Evolutionary conservation across 192 early-diverging fungal genomes (phyloP).

Genomic region (Kickxella alabastrina): DNA sequence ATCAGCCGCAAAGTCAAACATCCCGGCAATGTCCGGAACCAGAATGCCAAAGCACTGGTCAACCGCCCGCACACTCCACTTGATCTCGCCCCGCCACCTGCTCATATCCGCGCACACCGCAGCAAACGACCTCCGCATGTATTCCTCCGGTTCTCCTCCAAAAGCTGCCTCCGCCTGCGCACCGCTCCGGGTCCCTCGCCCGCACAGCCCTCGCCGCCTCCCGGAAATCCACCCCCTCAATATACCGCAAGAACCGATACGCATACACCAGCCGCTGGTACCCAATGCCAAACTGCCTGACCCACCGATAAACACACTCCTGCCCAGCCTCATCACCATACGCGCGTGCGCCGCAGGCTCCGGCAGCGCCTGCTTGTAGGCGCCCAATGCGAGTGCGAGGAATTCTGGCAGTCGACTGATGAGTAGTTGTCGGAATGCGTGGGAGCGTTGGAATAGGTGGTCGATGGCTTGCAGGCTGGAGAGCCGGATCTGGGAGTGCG

Average conservation of each 20-base stretch:
- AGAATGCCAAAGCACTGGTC: slow-evolving; percentile 38
- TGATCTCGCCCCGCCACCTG: slow-evolving; percentile 3
- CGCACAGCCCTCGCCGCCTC: slow-evolving; percentile 7
- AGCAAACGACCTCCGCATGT: slow-evolving; percentile 23
- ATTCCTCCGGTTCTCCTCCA: slow-evolving; percentile 11
- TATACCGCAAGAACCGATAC: slow-evolving; percentile 55
- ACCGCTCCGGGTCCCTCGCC: slow-evolving; percentile 17
- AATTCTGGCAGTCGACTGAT: slow-evolving; percentile 53
- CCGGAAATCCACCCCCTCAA: slow-evolving; percentile 30
- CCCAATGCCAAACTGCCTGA: slow-evolving; percentile 51
- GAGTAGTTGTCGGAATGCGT: slow-evolving; percentile 57
- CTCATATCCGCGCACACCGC: slow-evolving; percentile 18
- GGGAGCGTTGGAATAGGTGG: slow-evolving; percentile 62
- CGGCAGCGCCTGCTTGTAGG: slow-evolving; percentile 53
- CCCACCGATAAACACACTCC: slow-evolving; percentile 57
- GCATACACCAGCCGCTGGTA: slow-evolving; percentile 57
- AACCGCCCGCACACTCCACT: slow-evolving; percentile 5
- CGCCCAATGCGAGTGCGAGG: slow-evolving; percentile 55
- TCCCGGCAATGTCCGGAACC: slow-evolving; percentile 31
- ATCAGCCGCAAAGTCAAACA: too few species aligned
- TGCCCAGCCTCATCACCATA: slow-evolving; percentile 50
- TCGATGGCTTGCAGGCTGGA: slow-evolving; percentile 57
- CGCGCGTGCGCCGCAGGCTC: slow-evolving; percentile 52
- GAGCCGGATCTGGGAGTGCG: slow-evolving; percentile 56
- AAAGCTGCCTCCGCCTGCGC: not conserved